Evolutionary conservation across 1,284 basidiomycete species (phyloP).

Genomic region (Pseudozyma flocculosa): DNA sequence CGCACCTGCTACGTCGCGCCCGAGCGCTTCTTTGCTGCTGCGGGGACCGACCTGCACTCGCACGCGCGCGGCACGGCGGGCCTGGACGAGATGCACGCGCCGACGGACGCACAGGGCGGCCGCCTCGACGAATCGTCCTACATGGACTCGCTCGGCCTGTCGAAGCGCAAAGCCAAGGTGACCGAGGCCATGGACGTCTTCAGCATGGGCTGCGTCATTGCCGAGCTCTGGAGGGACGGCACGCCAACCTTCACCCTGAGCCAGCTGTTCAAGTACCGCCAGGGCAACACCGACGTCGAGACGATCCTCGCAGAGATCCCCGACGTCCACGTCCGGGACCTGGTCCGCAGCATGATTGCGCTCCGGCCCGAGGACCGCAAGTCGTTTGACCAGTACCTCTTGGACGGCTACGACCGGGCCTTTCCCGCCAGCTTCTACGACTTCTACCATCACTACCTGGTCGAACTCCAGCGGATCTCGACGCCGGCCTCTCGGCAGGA

Average conservation of each 20-base stretch:
- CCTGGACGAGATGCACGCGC: neutral
- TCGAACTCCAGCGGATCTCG: conserved; percentile 69
- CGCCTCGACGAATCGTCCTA: neutral
- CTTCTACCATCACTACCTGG: conserved; percentile 85
- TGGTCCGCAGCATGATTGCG: conserved; percentile 82
- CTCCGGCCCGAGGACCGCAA: conserved; percentile 76
- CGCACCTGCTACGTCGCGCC: conserved; percentile 95
- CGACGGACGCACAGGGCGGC: neutral
- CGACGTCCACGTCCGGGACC: conserved; percentile 72
- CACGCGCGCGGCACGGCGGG: neutral
- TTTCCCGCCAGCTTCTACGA: conserved; percentile 93
- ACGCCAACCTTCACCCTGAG: conserved; percentile 89
- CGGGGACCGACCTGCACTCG: conserved; percentile 2
- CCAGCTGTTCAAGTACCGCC: conserved; percentile 91
- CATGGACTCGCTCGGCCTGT: conserved; percentile 41
- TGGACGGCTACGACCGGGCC: conserved; percentile 70
- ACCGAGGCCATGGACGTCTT: conserved; percentile 99
- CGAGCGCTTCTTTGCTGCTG: conserved; percentile 76
- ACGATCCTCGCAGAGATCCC: conserved; percentile 73
- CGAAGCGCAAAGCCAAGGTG: conserved; percentile 71
- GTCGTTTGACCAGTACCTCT: conserved; percentile 78
- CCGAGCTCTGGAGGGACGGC: conserved; percentile 94
- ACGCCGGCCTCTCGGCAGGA: neutral
- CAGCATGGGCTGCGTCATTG: conserved; percentile 89
- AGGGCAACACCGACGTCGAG: conserved; percentile 79